Conservation (phyloP, 2,329 filamentous ascomycete species). For the Colletotrichum lupini region DNA sequence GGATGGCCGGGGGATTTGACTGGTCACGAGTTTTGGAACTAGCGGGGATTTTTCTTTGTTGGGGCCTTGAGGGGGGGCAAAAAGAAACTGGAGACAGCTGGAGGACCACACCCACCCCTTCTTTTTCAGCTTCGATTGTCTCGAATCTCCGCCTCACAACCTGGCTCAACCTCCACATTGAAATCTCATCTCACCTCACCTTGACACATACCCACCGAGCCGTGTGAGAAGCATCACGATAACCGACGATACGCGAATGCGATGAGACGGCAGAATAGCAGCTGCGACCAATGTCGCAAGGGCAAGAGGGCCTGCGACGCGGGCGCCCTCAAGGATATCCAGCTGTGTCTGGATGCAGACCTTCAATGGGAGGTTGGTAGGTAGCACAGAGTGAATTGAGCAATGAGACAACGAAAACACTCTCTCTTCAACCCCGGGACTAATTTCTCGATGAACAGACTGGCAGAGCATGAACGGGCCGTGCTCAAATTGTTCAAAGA, state of each 20-base stretch:
- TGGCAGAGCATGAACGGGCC: conserved; percentile 20
- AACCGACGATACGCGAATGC: not conserved
- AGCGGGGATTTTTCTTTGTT: conserved; percentile 1
- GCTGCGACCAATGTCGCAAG: conserved; percentile 42
- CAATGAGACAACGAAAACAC: no score
- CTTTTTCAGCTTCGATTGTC: not conserved
- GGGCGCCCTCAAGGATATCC: conserved; percentile 18
- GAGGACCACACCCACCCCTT: not conserved
- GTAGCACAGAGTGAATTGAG: not conserved
- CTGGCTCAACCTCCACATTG: not conserved
- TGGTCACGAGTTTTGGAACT: not conserved
- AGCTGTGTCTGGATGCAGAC: conserved; percentile 5
- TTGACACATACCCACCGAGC: not conserved
- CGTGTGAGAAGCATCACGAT: no score
- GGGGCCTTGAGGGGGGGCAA: not conserved
- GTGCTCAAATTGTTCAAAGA: conserved; percentile 45
- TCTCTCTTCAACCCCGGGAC: not conserved
- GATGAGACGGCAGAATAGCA: conserved; percentile 38
- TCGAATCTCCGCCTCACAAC: not conserved
- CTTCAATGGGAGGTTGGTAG: conserved; percentile 22
- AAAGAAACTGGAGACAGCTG: no score
- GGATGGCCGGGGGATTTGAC: conserved; percentile 2
- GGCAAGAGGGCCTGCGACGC: conserved; percentile 41
- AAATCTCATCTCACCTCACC: not conserved
- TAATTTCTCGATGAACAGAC: not conserved